Conservation (phyloP, 495 filamentous ascomycete species). For the Penicillium lagena region DNA sequence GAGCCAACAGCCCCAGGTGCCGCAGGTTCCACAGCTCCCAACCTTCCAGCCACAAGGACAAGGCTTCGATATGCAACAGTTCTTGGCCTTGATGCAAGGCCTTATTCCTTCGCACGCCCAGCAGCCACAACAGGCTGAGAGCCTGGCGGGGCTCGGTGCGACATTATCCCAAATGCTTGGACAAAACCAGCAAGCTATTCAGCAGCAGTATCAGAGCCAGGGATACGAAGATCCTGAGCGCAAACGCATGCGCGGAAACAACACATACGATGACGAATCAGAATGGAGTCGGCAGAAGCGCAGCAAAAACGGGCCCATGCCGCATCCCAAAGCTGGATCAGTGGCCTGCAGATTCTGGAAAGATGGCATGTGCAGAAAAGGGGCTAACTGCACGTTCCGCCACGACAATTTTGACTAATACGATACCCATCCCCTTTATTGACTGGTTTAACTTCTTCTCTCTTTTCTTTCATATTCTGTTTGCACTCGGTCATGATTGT, state of each 20-base stretch:
- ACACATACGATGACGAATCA: conserved; percentile 21
- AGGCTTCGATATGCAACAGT: not conserved
- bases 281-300: conserved; percentile 30
- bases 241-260: conserved; percentile 34
- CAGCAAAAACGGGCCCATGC: conserved; percentile 17
- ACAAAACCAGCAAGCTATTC: conserved; percentile 1
- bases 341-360: conserved; percentile 71
- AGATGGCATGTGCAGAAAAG: conserved; percentile 75
- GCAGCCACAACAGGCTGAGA: too few species aligned
- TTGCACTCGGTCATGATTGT: not conserved
- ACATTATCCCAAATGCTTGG: too few species aligned
- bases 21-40: too few species aligned
- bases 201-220: conserved; percentile 16
- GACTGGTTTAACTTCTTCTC: not conserved
- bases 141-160: too few species aligned
- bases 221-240: conserved; percentile 37
- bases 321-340: conserved; percentile 28
- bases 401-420: conserved; percentile 38
- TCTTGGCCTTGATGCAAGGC: too few species aligned
- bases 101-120: too few species aligned
- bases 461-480: conserved; percentile 3
- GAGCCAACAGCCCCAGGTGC: too few species aligned
- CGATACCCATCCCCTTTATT: conserved; percentile 3
- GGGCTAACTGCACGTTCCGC: conserved; percentile 76
- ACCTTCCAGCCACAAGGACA: not conserved